phyloP scores from a whole-genome alignment of 1,284 basidiomycete genomes.

The Puccinia novopanici region DNA sequence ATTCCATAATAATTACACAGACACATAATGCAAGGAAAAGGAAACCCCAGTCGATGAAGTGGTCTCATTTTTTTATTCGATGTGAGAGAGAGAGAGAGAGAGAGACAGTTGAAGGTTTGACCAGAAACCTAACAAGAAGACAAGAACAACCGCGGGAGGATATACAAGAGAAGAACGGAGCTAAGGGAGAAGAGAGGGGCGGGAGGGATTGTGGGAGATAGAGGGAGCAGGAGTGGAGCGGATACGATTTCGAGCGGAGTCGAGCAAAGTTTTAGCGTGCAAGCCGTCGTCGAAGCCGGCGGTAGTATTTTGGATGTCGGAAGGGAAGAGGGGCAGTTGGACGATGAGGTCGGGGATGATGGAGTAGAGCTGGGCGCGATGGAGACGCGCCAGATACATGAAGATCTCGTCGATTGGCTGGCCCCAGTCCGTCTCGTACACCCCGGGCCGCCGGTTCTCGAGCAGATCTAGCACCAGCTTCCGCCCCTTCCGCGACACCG shows the following conservation, averaged over 20 bases:
- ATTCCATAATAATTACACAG: too few species aligned
- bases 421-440: conserved; percentile 34
- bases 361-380: conserved; percentile 28
- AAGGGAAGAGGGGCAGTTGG: conserved; percentile 39
- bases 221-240: not conserved
- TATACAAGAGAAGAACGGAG: too few species aligned
- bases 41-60: too few species aligned
- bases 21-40: too few species aligned
- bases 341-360: conserved; percentile 46
- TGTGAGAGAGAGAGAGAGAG: too few species aligned
- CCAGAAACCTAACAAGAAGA: too few species aligned
- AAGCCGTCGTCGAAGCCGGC: conserved; percentile 48
- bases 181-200: too few species aligned
- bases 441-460: conserved; percentile 14
- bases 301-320: conserved; percentile 37
- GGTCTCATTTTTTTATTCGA: too few species aligned
- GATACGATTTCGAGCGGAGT: conserved; percentile 27
- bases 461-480: conserved; percentile 34
- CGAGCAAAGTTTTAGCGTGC: conserved; percentile 40
- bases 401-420: conserved; percentile 48
- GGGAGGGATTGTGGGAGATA: too few species aligned
- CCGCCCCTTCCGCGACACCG: conserved; percentile 40
- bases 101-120: too few species aligned
- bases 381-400: conserved; percentile 26
- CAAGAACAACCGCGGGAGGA: too few species aligned